phyloP scores from a whole-genome alignment of 257 asterid genomes.

The Phtheirospermum japonicum region DNA sequence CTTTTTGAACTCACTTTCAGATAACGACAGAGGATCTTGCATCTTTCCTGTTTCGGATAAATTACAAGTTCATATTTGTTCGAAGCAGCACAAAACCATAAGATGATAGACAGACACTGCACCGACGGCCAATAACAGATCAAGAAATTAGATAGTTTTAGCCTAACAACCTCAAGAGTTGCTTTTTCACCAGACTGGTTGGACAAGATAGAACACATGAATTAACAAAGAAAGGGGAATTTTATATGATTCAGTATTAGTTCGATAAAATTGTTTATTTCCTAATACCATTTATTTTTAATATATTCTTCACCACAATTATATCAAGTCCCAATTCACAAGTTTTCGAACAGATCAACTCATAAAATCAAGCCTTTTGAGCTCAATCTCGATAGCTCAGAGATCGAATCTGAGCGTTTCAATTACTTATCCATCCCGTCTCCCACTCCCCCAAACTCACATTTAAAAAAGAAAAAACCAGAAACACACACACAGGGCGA shows the following conservation, averaged over 20 bases:
- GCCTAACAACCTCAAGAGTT: neutral
- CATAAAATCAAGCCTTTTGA: neutral
- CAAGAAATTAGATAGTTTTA: neutral
- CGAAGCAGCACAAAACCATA: neutral
- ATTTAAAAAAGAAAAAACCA: neutral
- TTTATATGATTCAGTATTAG: neutral
- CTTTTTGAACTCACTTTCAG: slow-evolving; percentile 73
- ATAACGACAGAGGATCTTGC: slow-evolving; percentile 64
- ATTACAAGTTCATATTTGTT: neutral
- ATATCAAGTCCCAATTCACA: neutral
- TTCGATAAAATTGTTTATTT: neutral
- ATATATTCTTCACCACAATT: neutral
- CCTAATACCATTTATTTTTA: neutral
- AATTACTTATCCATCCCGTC: neutral
- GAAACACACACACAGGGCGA: neutral
- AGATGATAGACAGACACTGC: neutral
- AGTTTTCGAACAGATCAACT: neutral
- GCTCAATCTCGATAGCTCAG: neutral
- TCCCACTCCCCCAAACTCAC: neutral
- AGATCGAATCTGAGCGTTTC: too few relatives aligned
- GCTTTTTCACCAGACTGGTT: neutral
- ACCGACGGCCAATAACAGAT: neutral
- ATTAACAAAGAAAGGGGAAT: neutral
- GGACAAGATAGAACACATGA: neutral
- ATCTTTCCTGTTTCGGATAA: slow-evolving; percentile 68